Conservation (phyloP, 495 filamentous ascomycete species). For the Rhypophila decipiens region DNA sequence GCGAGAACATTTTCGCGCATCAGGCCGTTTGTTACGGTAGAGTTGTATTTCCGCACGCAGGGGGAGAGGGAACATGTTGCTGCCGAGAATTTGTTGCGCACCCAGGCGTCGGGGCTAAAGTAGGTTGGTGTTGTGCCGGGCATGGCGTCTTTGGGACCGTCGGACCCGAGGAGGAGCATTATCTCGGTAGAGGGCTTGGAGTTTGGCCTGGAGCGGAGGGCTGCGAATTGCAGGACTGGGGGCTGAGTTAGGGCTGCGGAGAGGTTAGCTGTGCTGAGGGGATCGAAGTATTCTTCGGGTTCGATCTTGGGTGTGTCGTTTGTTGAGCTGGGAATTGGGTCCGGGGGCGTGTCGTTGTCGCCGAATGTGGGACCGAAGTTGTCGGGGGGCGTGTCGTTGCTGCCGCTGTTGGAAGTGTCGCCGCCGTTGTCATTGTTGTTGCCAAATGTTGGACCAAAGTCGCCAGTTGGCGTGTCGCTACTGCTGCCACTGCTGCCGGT, state of each 20-base stretch:
- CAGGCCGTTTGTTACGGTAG: neutral
- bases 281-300: no score
- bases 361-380: no score
- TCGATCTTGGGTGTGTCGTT: no score
- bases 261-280: neutral
- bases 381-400: no score
- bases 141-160: no score
- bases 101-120: slow-evolving; percentile 4
- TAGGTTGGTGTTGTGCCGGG: neutral
- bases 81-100: slow-evolving; percentile 6
- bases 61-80: slow-evolving; percentile 12
- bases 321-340: no score
- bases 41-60: slow-evolving; percentile 8
- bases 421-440: no score
- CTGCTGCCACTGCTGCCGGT: no score
- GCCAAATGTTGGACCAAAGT: no score
- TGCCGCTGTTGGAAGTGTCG: no score
- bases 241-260: neutral
- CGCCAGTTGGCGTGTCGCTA: no score
- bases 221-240: neutral
- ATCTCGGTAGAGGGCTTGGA: neutral
- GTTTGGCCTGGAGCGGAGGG: neutral
- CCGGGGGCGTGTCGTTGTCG: neutral
- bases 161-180: neutral
- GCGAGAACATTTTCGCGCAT: neutral